phyloP scores from a whole-genome alignment of 129 eudicot genomes.

The Centella asiatica region DNA sequence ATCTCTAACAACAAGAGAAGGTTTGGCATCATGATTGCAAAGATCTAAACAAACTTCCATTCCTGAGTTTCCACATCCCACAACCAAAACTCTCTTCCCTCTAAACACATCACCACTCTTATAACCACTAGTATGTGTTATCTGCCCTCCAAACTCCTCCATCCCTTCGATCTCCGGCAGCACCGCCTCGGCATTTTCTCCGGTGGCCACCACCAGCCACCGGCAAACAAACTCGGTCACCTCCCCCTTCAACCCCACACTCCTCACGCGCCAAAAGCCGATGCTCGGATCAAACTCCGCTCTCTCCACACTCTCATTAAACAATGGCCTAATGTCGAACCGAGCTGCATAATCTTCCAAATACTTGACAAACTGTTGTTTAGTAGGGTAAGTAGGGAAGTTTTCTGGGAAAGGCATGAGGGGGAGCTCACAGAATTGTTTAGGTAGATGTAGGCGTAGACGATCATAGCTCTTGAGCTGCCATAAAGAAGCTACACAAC shows the following conservation, averaged over 20 bases:
- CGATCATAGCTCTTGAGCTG: slow-evolving; percentile 78
- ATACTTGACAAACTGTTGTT: slow-evolving; percentile 63
- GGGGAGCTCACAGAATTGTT: slow-evolving; percentile 84
- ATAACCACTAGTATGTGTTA: slow-evolving; percentile 68
- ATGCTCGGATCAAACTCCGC: slow-evolving; percentile 48
- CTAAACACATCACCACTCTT: slow-evolving; percentile 48
- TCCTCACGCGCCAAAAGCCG: slow-evolving; percentile 73
- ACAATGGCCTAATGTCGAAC: slow-evolving; percentile 60
- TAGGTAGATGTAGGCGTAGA: slow-evolving; percentile 71
- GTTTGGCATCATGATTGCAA: slow-evolving; percentile 68
- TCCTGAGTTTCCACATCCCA: slow-evolving; percentile 97
- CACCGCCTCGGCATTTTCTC: slow-evolving; percentile 94
- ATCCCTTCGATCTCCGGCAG: slow-evolving; percentile 69
- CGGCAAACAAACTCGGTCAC: slow-evolving; percentile 63
- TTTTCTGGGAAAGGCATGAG: slow-evolving; percentile 70
- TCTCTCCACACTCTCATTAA: slow-evolving; percentile 48
- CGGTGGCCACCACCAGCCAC: slow-evolving; percentile 96
- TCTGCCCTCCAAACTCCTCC: slow-evolving; percentile 46
- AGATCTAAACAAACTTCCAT: slow-evolving; percentile 98
- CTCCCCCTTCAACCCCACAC: slow-evolving; percentile 27
- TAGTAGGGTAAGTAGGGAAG: slow-evolving; percentile 73
- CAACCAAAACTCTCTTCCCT: slow-evolving; percentile 83
- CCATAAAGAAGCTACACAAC: slow-evolving; percentile 88
- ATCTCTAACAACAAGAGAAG: slow-evolving; percentile 85
- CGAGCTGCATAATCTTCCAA: slow-evolving; percentile 49